These are phyloP conservation scores for Pisolithus microcarpus DNA, from an alignment of 768 basidiomycete species.

Conservation along the genomic window DNA sequence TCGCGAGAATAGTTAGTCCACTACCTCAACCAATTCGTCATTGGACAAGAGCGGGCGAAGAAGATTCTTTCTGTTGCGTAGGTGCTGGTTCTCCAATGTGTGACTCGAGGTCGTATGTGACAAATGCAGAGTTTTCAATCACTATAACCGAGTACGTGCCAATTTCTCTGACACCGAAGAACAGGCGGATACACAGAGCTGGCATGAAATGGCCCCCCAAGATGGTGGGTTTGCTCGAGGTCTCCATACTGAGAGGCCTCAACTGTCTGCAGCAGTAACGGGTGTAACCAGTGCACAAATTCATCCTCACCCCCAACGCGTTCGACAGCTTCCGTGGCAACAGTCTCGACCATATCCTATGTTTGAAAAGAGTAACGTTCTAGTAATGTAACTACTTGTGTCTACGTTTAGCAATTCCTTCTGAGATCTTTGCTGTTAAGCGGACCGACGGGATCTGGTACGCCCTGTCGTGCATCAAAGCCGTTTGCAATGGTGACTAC, in stretches of 20 bases:
- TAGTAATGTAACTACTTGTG: conserved; percentile 63
- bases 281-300: conserved; percentile 53
- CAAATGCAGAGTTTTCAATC: conserved; percentile 75
- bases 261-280: conserved; percentile 22
- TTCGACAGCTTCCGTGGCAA: conserved; percentile 29
- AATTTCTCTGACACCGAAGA: conserved; percentile 49
- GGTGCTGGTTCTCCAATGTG: conserved; percentile 27
- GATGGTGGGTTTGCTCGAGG: conserved; percentile 20
- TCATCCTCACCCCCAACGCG: conserved; percentile 48
- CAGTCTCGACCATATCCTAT: conserved; percentile 42
- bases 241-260: neutral
- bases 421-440: conserved; percentile 28
- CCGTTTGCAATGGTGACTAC: neutral
- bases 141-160: conserved; percentile 82
- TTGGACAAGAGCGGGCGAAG: conserved; percentile 91
- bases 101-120: conserved; percentile 2
- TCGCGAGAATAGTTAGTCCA: conserved; percentile 54
- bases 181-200: conserved; percentile 22
- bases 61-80: conserved; percentile 91
- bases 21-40: conserved; percentile 82
- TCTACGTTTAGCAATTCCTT: conserved; percentile 1
- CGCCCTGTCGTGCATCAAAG: conserved; percentile 10
- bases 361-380: conserved; percentile 94
- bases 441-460: conserved; percentile 83
- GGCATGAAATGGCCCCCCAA: conserved; percentile 18